These are phyloP conservation scores for Blastobotrys proliferans DNA, from an alignment of 1,139 yeast genomes.

Conservation along the genomic window DNA sequence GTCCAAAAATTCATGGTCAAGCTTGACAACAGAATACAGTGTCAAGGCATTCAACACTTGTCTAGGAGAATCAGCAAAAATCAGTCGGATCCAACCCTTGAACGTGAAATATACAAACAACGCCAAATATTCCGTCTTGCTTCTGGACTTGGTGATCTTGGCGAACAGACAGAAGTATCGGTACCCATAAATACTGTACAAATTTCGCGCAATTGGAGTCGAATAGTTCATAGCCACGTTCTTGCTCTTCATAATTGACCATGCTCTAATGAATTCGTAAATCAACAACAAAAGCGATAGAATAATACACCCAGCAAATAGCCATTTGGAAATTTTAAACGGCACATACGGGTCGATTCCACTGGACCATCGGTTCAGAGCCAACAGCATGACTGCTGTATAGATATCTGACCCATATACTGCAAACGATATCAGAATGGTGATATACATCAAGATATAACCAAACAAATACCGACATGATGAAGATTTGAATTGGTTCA, in stretches of 20 bases:
- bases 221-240: slow-evolving; percentile 72
- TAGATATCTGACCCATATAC: slow-evolving; percentile 72
- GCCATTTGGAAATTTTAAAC: slow-evolving; percentile 67
- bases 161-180: slow-evolving; percentile 70
- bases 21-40: slow-evolving; percentile 48
- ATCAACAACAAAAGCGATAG: slow-evolving; percentile 58
- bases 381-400: slow-evolving; percentile 72
- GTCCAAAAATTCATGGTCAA: slow-evolving; percentile 44
- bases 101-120: slow-evolving; percentile 65
- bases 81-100: slow-evolving; percentile 57
- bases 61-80: slow-evolving; percentile 84
- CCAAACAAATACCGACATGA: slow-evolving; percentile 50
- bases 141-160: slow-evolving; percentile 58
- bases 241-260: slow-evolving; percentile 52
- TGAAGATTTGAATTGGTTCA: slow-evolving; percentile 50
- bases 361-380: slow-evolving; percentile 71
- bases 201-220: slow-evolving; percentile 55
- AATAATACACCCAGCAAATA: slow-evolving; percentile 82
- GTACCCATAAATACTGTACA: slow-evolving; percentile 56
- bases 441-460: slow-evolving; percentile 50
- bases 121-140: slow-evolving; percentile 62
- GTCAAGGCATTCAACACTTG: slow-evolving; percentile 81
- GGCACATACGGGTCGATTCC: slow-evolving; percentile 53
- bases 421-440: slow-evolving; percentile 51
- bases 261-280: slow-evolving; percentile 59